Conservation (phyloP, 352 stramenopile genomes). For the Phytophthora pinifolia region DNA sequence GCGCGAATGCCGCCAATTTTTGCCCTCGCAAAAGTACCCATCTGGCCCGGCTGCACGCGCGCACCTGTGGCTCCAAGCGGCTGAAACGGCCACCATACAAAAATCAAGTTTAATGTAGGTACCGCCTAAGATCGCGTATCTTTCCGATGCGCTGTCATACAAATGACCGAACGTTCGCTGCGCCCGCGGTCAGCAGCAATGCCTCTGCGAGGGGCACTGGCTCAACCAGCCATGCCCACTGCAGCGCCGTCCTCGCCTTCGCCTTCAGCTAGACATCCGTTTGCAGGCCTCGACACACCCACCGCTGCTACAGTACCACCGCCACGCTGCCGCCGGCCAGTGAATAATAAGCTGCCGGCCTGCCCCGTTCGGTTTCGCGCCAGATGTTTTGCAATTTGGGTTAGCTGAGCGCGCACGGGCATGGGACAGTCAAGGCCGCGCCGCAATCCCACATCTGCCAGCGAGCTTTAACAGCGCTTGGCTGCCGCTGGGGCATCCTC, state of each 20-base stretch:
- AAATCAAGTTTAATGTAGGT: conserved; percentile 13
- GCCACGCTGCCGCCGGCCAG: not conserved
- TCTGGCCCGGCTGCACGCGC: conserved; percentile 9
- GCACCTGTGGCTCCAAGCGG: conserved; percentile 10
- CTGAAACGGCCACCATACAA: conserved; percentile 19
- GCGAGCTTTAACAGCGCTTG: too few relatives aligned
- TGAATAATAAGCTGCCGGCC: conserved; percentile 15
- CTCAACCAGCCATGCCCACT: not conserved
- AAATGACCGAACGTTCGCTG: conserved; percentile 24
- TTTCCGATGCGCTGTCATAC: conserved; percentile 16
- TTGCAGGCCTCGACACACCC: conserved; percentile 12
- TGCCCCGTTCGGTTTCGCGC: conserved; percentile 9
- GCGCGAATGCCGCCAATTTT: conserved; percentile 16
- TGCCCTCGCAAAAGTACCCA: conserved; percentile 20
- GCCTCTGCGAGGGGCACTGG: not conserved
- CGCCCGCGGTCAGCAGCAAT: conserved; percentile 8
- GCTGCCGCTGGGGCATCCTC: too few relatives aligned
- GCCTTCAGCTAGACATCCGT: too few relatives aligned
- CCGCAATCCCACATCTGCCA: too few relatives aligned
- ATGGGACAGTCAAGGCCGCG: conserved; percentile 16
- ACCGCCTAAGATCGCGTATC: conserved; percentile 24
- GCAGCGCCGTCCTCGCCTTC: not conserved
- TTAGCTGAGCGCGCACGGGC: conserved; percentile 1
- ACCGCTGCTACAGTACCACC: not conserved
- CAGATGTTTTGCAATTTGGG: conserved; percentile 19